Base-by-base conservation (phyloP, 345 rosid species). In the Populus davidiana region DNA sequence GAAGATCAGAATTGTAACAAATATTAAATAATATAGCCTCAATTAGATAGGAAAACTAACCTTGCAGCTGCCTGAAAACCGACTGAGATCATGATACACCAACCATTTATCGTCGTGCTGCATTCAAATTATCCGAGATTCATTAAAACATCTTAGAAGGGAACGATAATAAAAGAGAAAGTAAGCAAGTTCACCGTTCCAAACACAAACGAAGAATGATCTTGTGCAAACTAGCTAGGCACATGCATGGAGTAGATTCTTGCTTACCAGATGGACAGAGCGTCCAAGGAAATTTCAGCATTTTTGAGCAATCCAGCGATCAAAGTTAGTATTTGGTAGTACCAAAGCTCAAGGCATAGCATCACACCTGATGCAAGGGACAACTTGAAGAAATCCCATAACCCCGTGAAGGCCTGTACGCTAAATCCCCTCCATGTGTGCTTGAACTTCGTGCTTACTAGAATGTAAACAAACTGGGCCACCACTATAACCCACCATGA, bases 311-410 rank as follows among this genome's bases (percentile, higher is more conserved):
- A 21, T 14, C 84, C 84, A 8, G 84, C 74, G 21, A 81, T 73
- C 70, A 81, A 39, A 10, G 74, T 78, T 23, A 81, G 25, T 6
- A 81, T 70, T 33, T 81, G 81, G 16, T 9, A 77, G 67, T 81
- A 81, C 84, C 84, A 81, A 67, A 43, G 17, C 68, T 81, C 84
- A 36, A 81, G 67, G 36, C 78, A 76, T 50, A 81, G 36, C 83
- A 81, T 81, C 5, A 81, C 80, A 6, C 74, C 83, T 0, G 83
- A 81, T 7, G 84, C 84, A 35, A 66, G 70, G 5, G 84, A 81
- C 71, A 81, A 36, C 56, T 76, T 81, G n/a, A 76, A 71, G 63
- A 81, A 81, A 16, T 62, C 43, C 73, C 80, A 54, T 5, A 81
- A 41, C 17, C 80, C 80, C 20, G 50, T 59, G 23, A 81, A 81